phyloP scores from a whole-genome alignment of 164 flowering plant genomes.

The Magnolia changhungtana region DNA sequence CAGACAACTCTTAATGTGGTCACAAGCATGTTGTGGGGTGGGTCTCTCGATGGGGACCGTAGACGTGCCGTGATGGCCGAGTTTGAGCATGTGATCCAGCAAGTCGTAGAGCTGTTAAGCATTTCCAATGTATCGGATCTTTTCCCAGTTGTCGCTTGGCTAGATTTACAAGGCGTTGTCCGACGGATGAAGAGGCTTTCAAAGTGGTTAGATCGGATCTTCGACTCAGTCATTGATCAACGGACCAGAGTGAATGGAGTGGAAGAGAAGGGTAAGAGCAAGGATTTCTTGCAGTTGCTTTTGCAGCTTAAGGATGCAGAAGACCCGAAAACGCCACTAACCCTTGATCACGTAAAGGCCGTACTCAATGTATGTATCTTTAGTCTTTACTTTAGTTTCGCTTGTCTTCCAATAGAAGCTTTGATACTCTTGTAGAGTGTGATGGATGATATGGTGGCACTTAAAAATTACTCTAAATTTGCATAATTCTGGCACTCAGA shows the following conservation, averaged over 20 bases:
- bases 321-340: slow-evolving; percentile 33
- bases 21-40: slow-evolving; percentile 53
- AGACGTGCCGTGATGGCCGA: slow-evolving; percentile 11
- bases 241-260: background rate
- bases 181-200: slow-evolving; percentile 5
- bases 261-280: background rate
- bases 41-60: slow-evolving; percentile 28
- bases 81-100: background rate
- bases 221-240: slow-evolving; percentile 16
- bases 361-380: slow-evolving; percentile 26
- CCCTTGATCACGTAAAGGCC: slow-evolving; percentile 31
- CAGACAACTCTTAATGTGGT: slow-evolving; percentile 34
- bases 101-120: slow-evolving; percentile 2
- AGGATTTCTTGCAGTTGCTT: slow-evolving; percentile 39
- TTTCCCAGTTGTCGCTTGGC: slow-evolving; percentile 26
- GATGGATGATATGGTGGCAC: too few species aligned
- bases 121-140: slow-evolving; percentile 28
- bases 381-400: background rate
- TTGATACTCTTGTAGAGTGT: too few species aligned
- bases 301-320: slow-evolving; percentile 28
- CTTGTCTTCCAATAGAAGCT: background rate
- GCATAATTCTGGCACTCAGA: too few species aligned
- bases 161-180: slow-evolving; percentile 30
- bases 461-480: too few species aligned
- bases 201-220: slow-evolving; percentile 7